Evolutionary conservation across 192 early-diverging fungal genomes (phyloP).

Genomic region (Gryganskiella cystojenkinii): DNA sequence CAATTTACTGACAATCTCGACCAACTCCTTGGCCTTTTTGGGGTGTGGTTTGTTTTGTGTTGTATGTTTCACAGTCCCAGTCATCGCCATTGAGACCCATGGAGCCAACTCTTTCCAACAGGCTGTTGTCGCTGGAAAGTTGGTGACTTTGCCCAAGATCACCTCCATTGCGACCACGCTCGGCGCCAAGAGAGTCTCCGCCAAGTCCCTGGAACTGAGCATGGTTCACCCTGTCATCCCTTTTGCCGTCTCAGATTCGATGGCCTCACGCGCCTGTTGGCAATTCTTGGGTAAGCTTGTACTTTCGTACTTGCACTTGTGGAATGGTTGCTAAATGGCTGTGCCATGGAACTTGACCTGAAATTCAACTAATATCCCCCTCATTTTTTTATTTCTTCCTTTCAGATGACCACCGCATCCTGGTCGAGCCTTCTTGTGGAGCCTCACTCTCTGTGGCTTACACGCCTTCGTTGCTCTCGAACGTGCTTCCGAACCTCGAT

Average conservation of each 20-base stretch:
- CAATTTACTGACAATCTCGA: no score
- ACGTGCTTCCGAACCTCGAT: slow-evolving; percentile 68
- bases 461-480: slow-evolving; percentile 65
- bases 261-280: slow-evolving; percentile 61
- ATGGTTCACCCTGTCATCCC: slow-evolving; percentile 64
- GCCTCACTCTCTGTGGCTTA: slow-evolving; percentile 70
- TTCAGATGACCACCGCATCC: slow-evolving; percentile 66
- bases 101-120: slow-evolving; percentile 78
- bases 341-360: no score
- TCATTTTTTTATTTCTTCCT: slow-evolving; percentile 36
- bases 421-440: slow-evolving; percentile 72
- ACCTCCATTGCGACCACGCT: slow-evolving; percentile 61
- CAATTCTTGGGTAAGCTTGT: slow-evolving; percentile 63
- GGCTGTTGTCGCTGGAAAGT: slow-evolving; percentile 64
- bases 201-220: slow-evolving; percentile 60
- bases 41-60: not conserved
- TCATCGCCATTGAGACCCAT: slow-evolving; percentile 81
- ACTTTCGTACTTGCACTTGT: slow-evolving; percentile 22
- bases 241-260: slow-evolving; percentile 68
- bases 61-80: slow-evolving; percentile 59
- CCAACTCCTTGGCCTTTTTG: not conserved
- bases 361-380: slow-evolving; percentile 1
- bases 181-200: slow-evolving; percentile 52
- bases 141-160: slow-evolving; percentile 55
- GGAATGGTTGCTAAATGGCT: not conserved